phyloP scores from a whole-genome alignment of 1,139 yeast species.

The Candida buenavistaensis region DNA sequence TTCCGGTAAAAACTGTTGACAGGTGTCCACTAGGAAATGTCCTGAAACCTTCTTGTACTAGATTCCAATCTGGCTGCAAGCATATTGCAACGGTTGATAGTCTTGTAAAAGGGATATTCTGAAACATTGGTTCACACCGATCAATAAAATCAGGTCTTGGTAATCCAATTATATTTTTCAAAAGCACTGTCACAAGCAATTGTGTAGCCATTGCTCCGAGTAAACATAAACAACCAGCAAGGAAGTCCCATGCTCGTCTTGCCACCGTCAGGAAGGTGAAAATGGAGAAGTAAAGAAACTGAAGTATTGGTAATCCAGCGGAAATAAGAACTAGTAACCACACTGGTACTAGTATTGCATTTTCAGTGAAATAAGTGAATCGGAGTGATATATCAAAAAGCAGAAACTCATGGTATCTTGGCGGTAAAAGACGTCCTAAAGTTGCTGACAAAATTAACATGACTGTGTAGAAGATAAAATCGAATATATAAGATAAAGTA shows the following conservation, averaged over 20 bases:
- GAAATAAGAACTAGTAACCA: conserved; percentile 28
- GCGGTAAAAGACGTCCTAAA: conserved; percentile 35
- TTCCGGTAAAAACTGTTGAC: conserved; percentile 47
- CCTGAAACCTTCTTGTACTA: conserved; percentile 48
- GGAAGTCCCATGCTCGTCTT: conserved; percentile 44
- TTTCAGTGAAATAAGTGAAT: conserved; percentile 34
- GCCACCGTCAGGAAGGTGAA: conserved; percentile 16
- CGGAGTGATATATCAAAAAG: conserved; percentile 29
- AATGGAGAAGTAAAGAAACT: conserved; percentile 24
- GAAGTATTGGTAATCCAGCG: conserved; percentile 33
- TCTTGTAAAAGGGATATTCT: conserved; percentile 12
- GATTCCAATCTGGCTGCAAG: conserved; percentile 22
- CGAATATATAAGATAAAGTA: conserved; percentile 33
- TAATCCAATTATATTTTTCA: conserved; percentile 46
- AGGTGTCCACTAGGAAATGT: conserved; percentile 56
- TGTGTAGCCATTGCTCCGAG: conserved; percentile 43
- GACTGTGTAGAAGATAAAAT: conserved; percentile 31
- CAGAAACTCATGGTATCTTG: conserved; percentile 44
- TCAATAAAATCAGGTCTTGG: conserved; percentile 50
- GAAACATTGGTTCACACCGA: conserved; percentile 37
- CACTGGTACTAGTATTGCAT: conserved; percentile 31
- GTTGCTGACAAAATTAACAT: conserved; percentile 24
- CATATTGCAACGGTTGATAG: conserved; percentile 40
- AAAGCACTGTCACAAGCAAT: conserved; percentile 37
- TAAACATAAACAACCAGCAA: conserved; percentile 35